phyloP scores from a whole-genome alignment of 345 rosid genomes.

The Populus tremula region DNA sequence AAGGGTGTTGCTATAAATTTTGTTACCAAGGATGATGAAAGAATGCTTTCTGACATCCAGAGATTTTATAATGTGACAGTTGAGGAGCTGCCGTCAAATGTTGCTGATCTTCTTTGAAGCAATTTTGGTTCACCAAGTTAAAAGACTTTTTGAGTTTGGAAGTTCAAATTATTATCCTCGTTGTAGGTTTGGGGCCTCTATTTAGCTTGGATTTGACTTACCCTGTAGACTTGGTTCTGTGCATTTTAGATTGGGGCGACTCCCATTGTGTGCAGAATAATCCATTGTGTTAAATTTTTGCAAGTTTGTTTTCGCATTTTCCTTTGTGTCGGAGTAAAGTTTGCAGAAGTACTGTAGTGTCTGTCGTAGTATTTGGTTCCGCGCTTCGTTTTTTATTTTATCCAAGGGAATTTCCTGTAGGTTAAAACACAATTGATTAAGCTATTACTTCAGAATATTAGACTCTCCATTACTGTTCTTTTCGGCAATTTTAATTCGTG shows the following conservation, averaged over 20 bases:
- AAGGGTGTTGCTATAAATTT: slow-evolving; percentile 65
- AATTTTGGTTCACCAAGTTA: slow-evolving; percentile 14
- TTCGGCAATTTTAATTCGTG: background rate
- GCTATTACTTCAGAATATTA: background rate
- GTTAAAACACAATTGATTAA: slow-evolving; percentile 6
- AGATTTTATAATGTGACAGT: slow-evolving; percentile 11
- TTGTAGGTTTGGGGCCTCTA: background rate
- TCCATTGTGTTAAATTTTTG: slow-evolving; percentile 14
- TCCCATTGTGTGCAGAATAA: slow-evolving; percentile 13
- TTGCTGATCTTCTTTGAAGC: slow-evolving; percentile 26
- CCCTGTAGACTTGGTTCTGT: background rate
- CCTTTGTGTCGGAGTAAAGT: background rate
- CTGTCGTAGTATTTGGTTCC: slow-evolving; percentile 16
- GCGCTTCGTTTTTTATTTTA: background rate
- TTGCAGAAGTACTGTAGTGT: slow-evolving; percentile 7
- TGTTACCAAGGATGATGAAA: slow-evolving; percentile 25
- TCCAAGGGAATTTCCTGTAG: slow-evolving; percentile 4
- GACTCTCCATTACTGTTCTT: background rate
- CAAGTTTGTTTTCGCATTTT: slow-evolving; percentile 9
- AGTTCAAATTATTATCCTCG: background rate
- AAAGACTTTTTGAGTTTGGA: slow-evolving; percentile 4
- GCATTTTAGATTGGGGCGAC: slow-evolving; percentile 8
- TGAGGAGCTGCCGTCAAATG: slow-evolving; percentile 27
- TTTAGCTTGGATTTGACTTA: background rate
- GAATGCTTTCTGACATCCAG: slow-evolving; percentile 26